Evolutionary conservation across 2,329 filamentous ascomycete species (phyloP), one percentile per base, ranked within the genome.

Genomic region (Penicillium polonicum): DNA sequence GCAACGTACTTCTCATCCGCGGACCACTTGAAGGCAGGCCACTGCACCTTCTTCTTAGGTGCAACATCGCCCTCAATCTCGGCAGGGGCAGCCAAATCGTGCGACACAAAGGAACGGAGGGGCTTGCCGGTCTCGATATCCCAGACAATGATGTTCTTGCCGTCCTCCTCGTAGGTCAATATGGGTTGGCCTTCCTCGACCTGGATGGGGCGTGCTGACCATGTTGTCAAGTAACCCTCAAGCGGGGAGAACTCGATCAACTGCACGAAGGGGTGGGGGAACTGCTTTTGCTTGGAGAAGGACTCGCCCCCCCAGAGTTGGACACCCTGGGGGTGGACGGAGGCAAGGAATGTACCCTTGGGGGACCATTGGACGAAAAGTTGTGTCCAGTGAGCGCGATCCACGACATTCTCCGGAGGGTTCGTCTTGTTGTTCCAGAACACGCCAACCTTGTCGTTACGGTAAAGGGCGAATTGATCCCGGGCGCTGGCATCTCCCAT

Each of bases 11-110:
- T 94, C 79, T 97, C 92, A 72, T 99, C 94, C 3, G 94, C 83
- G 31, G 94, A 97, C 94, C 94, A 99, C 81, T 99, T 99, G 86
- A 99, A 99, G 2, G 93, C 92, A 25, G 94, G 94, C 94, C 94
- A 99, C 72, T 94, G 90, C 68, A 95, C 87, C 84, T 97, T 97
- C 77, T 92, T 91, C 83, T 96, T 95, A 64, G 85, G 84, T 60
- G 85, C 81, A 60, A 85, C 85, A 38, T 87, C 85, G 38, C 43
- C 82, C 55, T 87, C 87, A 49, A 76, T 85, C 52, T 77, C 78
- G 31, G 90, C 86, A 15, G 72, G 70, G 44, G 73, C 70, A 25
- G 73, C 62, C 44, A 90, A 79, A 66, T 99, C 94, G 63, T 96
- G 84, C 67, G 93, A 96, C 62, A 91, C 87, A 73, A 99, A 99